Conservation (phyloP, 2,329 filamentous ascomycete genomes). For the Fusarium siculi region DNA sequence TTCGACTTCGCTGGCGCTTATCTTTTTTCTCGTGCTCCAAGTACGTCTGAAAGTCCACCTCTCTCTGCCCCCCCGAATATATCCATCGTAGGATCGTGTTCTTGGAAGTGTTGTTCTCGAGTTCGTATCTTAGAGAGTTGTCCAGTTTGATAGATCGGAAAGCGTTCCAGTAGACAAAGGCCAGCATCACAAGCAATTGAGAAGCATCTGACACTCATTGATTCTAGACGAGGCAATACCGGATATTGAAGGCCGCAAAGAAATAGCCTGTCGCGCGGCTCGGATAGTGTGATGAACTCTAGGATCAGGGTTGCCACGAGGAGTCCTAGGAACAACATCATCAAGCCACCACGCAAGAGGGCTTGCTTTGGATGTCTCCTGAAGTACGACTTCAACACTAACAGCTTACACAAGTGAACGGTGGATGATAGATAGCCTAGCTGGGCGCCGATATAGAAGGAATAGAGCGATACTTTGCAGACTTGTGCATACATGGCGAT, state of each 20-base stretch:
- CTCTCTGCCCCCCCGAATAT: background rate
- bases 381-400: conserved; percentile 27
- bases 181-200: conserved; percentile 5
- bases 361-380: conserved; percentile 17
- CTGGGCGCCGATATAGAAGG: conserved; percentile 11
- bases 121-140: background rate
- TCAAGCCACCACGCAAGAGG: conserved; percentile 6
- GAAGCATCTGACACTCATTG: background rate
- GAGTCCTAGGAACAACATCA: conserved; percentile 22
- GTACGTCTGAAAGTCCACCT: conserved; percentile 3
- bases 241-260: conserved; percentile 14
- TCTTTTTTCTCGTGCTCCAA: background rate
- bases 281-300: conserved; percentile 6
- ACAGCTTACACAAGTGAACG: conserved; percentile 15
- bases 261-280: conserved; percentile 10
- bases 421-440: conserved; percentile 10
- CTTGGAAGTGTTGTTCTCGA: background rate
- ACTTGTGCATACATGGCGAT: conserved; percentile 27
- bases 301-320: conserved; percentile 3
- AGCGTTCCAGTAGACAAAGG: conserved; percentile 24
- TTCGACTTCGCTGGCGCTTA: background rate
- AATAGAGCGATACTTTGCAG: conserved; percentile 5
- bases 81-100: background rate
- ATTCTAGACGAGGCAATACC: background rate
- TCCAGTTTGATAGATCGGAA: conserved; percentile 17